These are phyloP conservation scores for Russula sp. DNA, from an alignment of 768 basidiomycete species.

Conservation along the genomic window DNA sequence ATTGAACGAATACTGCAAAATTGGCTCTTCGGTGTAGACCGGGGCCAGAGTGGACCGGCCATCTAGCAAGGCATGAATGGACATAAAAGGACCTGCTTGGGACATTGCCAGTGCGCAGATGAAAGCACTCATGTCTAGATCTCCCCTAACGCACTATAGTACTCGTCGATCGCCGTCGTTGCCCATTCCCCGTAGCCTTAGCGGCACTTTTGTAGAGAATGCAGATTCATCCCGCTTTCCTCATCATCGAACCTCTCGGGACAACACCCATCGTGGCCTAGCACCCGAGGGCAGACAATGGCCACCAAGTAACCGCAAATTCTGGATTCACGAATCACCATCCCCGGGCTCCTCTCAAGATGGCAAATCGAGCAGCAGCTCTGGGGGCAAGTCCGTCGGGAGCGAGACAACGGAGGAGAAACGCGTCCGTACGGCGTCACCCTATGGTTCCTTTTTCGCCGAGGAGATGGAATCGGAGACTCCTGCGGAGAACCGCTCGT, in stretches of 20 bases:
- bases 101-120: neutral
- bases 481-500: neutral
- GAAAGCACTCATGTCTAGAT: neutral
- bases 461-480: constrained; percentile 21
- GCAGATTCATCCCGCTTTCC: neutral
- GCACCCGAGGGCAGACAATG: constrained; percentile 2
- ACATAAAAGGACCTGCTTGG: neutral
- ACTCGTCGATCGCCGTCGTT: neutral
- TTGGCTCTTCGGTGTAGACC: neutral
- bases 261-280: neutral
- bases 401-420: constrained; percentile 5
- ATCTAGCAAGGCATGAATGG: neutral
- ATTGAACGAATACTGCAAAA: neutral
- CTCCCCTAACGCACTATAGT: neutral
- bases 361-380: constrained; percentile 9
- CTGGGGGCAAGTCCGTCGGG: neutral
- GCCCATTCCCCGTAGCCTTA: neutral
- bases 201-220: neutral
- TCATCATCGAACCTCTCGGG: neutral
- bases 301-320: neutral
- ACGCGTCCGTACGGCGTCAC: constrained; percentile 7
- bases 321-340: constrained; percentile 13
- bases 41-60: neutral
- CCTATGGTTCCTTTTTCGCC: constrained; percentile 23
- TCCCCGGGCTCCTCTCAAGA: constrained; percentile 13